A percentile compares a stretch with the other conserved stretches of the same genome.
Evolutionary conservation across 768 basidiomycete genomes (phyloP).

Genomic region (Mycena metata): DNA sequence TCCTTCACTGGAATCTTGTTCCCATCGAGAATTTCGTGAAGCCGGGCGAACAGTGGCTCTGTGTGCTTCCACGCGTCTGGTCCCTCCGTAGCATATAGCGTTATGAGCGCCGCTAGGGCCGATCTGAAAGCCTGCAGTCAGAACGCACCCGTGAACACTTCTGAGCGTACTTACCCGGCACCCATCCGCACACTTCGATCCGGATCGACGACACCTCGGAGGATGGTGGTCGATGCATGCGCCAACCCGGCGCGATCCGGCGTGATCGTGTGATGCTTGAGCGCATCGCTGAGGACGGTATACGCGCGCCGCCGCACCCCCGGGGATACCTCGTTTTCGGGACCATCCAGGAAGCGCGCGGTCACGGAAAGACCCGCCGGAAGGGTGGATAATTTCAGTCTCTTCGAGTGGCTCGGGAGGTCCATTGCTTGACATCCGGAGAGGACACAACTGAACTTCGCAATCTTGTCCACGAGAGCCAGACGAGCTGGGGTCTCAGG

Average conservation of each 20-base stretch:
- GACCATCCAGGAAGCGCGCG: constrained; percentile 60
- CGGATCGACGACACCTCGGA: constrained; percentile 63
- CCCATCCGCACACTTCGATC: constrained; percentile 73
- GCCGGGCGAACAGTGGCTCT: constrained; percentile 45
- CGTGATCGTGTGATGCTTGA: constrained; percentile 57
- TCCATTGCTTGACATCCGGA: constrained; percentile 50
- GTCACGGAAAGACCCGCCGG: constrained; percentile 54
- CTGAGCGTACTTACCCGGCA: constrained; percentile 70
- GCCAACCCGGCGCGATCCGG: constrained; percentile 47
- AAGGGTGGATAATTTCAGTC: constrained; percentile 46
- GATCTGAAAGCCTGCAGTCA: constrained; percentile 50
- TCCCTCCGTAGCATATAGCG: constrained; percentile 53
- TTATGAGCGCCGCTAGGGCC: constrained; percentile 62
- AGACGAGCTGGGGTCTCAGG: constrained; percentile 49
- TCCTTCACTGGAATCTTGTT: constrained; percentile 68
- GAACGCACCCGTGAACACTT: background rate
- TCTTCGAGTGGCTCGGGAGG: constrained; percentile 43
- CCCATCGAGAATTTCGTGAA: constrained; percentile 64
- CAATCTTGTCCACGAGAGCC: constrained; percentile 49
- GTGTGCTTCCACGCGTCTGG: constrained; percentile 50
- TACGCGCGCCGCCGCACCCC: constrained; percentile 61
- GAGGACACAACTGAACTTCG: constrained; percentile 53
- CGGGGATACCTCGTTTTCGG: constrained; percentile 59
- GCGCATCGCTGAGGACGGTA: constrained; percentile 53
- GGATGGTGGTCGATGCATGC: constrained; percentile 54